phyloP scores from a whole-genome alignment of 345 rosid genomes.

The Eutrema heterophyllum region DNA sequence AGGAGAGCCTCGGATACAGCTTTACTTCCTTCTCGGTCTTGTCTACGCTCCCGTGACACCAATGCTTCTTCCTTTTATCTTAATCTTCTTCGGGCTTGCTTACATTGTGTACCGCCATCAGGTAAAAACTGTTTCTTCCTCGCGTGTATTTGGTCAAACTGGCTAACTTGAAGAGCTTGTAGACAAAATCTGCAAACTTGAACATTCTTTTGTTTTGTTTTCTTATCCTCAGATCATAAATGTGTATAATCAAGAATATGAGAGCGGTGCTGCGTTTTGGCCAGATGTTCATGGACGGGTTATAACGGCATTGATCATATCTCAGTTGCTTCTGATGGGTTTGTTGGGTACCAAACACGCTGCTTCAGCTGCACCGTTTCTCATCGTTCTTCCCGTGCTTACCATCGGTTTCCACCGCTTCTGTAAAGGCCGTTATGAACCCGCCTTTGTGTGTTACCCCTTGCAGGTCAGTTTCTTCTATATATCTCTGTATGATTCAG shows the following conservation, averaged over 20 bases:
- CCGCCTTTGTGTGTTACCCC: slow-evolving; percentile 69
- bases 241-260: slow-evolving; percentile 87
- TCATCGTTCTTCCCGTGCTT: slow-evolving; percentile 67
- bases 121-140: slow-evolving; percentile 38
- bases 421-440: slow-evolving; percentile 73
- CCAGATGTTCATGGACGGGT: slow-evolving; percentile 89
- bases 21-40: slow-evolving; percentile 87
- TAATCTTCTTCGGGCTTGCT: slow-evolving; percentile 77
- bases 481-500: neutral
- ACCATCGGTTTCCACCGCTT: slow-evolving; percentile 61
- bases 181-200: neutral
- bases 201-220: neutral
- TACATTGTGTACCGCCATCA: slow-evolving; percentile 85
- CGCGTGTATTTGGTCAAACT: too few species aligned
- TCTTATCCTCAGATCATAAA: slow-evolving; percentile 59
- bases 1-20: slow-evolving; percentile 89
- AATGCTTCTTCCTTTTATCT: slow-evolving; percentile 72
- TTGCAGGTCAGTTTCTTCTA: slow-evolving; percentile 50
- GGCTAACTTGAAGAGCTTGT: neutral
- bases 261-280: slow-evolving; percentile 93
- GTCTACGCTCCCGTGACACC: slow-evolving; percentile 89
- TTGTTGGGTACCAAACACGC: slow-evolving; percentile 55
- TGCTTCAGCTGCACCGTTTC: slow-evolving; percentile 64
- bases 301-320: slow-evolving; percentile 57
- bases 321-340: slow-evolving; percentile 79